Percentiles rank a stretch among this genome's conserved stretches.
Conservation (phyloP, 2,329 filamentous ascomycete species). For the Cryphonectria nitschkei region DNA sequence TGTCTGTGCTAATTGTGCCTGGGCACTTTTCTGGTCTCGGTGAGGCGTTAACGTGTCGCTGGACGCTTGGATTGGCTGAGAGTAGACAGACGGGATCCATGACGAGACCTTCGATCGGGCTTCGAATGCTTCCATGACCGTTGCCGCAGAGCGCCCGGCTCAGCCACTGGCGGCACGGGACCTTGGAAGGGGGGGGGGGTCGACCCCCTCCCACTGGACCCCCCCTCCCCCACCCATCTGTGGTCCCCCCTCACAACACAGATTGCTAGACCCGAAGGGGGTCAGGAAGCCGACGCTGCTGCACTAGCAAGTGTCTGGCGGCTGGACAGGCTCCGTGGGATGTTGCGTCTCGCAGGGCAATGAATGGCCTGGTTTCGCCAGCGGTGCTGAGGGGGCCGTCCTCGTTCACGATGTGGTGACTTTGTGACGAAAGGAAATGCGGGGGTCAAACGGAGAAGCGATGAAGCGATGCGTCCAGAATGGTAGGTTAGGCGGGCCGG, state of each 20-base stretch:
- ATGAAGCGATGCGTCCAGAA: conserved; percentile 34
- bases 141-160: conserved; percentile 22
- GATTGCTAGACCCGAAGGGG: conserved; percentile 22
- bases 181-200: not conserved
- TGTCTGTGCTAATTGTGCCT: not conserved
- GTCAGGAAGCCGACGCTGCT: conserved; percentile 17
- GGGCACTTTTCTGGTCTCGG: conserved; percentile 10
- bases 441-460: conserved; percentile 40
- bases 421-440: not conserved
- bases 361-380: conserved; percentile 9
- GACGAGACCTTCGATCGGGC: conserved; percentile 16
- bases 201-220: too few relatives aligned
- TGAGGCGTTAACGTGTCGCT: not conserved
- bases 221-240: conserved; percentile 4
- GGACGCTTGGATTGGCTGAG: not conserved
- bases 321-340: conserved; percentile 24
- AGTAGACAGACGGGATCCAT: not conserved
- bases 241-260: conserved; percentile 3
- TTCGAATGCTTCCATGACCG: conserved; percentile 23
- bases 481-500: conserved; percentile 28
- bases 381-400: not conserved
- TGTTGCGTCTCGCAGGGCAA: conserved; percentile 11
- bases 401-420: not conserved
- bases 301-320: conserved; percentile 24
- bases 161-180: conserved; percentile 18